Evolutionary conservation across 2,329 filamentous ascomycete genomes (phyloP), one percentile per base, ranked within the genome.

Genomic region (Cryoendolithus antarcticus): DNA sequence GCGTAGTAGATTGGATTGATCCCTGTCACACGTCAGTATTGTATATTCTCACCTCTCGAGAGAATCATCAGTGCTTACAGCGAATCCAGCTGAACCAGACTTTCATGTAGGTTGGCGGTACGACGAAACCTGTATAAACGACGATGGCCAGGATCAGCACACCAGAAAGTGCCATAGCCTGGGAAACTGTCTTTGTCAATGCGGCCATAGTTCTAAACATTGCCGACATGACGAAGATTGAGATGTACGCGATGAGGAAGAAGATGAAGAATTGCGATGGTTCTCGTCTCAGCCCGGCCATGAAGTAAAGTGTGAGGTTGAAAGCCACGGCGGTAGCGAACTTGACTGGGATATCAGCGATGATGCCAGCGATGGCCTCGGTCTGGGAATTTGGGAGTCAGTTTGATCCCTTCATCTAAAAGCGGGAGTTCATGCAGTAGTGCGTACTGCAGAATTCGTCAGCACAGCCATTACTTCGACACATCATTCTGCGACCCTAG

Each of bases 141-240:
- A 82, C 66, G 7, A 81, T 67, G 1, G 63, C 67, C 2, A 75
- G 52, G 2, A 75, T 65, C 28, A 74, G 53, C 2, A 74, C 60
- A 37, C 69, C 69, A 6, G 69, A 66, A 29, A 72, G 62, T 2
- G 69, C 64, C 60, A 82, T 73, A 2, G 80, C 79, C 30, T 77
- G 67, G 85, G 9, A 66, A 81, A 33, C 82, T 80, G 0, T 86
- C 86, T 51, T 61, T 86, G 35, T 71, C 85, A 15, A 62, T 75
- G 12, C 59, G 82, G 51, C 82, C 13, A 80, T 63, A 8, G 70
- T 71, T 9, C 77, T 65, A 51, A 77, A 80, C 19, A 80, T 63
- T 0, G 70, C 65, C 6, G 71, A 72, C 58, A 80, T 54, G 28
- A 53, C 50, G 31, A 80, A 66, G 0, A 70, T 77, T 9, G 69